Evolutionary conservation across 257 asterid genomes (phyloP).

Genomic region (Nicotiana tomentosiformis): DNA sequence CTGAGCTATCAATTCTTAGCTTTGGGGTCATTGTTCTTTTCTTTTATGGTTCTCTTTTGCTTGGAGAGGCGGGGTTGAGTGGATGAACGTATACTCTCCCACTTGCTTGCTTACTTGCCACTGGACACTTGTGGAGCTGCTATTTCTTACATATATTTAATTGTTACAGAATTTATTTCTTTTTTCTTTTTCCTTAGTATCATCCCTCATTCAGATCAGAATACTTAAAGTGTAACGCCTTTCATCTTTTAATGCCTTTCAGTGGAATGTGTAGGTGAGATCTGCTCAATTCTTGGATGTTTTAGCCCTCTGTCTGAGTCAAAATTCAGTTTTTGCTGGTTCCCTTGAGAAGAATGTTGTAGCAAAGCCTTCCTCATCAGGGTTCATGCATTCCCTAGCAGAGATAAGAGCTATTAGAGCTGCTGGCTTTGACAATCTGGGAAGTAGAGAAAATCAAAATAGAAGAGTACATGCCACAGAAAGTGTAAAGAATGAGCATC

Average conservation of each 20-base stretch:
- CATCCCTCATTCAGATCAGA: neutral
- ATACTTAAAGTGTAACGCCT: neutral
- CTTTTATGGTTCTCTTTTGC: neutral
- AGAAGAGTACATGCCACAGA: constrained; percentile 27
- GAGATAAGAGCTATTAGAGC: constrained; percentile 57
- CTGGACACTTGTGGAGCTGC: neutral
- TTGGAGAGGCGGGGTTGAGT: neutral
- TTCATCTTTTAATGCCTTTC: neutral
- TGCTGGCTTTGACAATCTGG: constrained; percentile 28
- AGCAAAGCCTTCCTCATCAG: constrained; percentile 52
- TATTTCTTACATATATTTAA: neutral
- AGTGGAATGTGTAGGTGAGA: constrained; percentile 43
- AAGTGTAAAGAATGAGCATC: constrained; percentile 38
- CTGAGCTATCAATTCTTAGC: neutral
- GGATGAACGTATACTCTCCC: neutral
- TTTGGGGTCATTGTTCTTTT: neutral
- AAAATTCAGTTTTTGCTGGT: constrained; percentile 77
- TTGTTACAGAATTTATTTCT: neutral
- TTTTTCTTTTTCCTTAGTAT: neutral
- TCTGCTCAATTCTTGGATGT: constrained; percentile 84
- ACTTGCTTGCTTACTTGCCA: neutral
- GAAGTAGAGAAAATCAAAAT: constrained; percentile 30
- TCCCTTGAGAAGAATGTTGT: constrained; percentile 67
- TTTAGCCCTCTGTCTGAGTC: constrained; percentile 83
- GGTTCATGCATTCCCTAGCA: constrained; percentile 75